Percentiles rank a stretch among this genome's conserved stretches.
Conservation (phyloP, 306 rosid genomes). For the Fragaria vesca region DNA sequence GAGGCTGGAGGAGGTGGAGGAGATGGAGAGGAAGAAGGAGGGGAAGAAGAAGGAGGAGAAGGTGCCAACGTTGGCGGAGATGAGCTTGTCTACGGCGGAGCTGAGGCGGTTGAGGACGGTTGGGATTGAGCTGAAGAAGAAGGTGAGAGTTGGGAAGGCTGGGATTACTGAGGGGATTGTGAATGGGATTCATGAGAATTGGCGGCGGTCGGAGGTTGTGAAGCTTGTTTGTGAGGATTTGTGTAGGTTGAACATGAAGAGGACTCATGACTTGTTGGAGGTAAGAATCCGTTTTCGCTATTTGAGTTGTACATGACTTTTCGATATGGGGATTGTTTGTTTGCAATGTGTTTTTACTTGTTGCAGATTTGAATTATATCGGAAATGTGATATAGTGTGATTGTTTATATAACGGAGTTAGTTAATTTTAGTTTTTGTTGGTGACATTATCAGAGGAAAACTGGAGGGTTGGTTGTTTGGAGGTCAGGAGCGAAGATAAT, state of each 20-base stretch:
- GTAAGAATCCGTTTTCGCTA: constrained; percentile 31
- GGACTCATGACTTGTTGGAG: constrained; percentile 92
- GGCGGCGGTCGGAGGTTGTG: constrained; percentile 73
- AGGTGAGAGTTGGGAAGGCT: constrained; percentile 76
- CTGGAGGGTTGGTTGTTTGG: constrained; percentile 94
- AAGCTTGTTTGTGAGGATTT: constrained; percentile 76
- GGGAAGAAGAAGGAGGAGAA: constrained; percentile 34
- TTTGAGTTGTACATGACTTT: not conserved
- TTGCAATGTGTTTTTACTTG: constrained; percentile 3
- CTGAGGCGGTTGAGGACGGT: constrained; percentile 49
- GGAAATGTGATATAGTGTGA: not conserved
- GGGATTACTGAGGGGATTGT: constrained; percentile 91
- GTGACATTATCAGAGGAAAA: constrained; percentile 67
- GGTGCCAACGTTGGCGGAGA: constrained; percentile 81
- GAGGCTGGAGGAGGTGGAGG: constrained; percentile 34
- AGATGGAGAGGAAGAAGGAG: constrained; percentile 7
- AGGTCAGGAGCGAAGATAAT: constrained; percentile 89
- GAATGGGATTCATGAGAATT: constrained; percentile 84
- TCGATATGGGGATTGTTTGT: not conserved
- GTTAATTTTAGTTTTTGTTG: not conserved
- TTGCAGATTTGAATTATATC: not conserved
- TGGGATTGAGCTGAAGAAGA: constrained; percentile 60
- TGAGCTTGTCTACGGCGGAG: constrained; percentile 59
- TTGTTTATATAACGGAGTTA: not conserved
- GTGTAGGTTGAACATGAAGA: constrained; percentile 74